Evolutionary conservation across 2,329 filamentous ascomycete species (phyloP).

Genomic region (Cryphonectria carpinicola): DNA sequence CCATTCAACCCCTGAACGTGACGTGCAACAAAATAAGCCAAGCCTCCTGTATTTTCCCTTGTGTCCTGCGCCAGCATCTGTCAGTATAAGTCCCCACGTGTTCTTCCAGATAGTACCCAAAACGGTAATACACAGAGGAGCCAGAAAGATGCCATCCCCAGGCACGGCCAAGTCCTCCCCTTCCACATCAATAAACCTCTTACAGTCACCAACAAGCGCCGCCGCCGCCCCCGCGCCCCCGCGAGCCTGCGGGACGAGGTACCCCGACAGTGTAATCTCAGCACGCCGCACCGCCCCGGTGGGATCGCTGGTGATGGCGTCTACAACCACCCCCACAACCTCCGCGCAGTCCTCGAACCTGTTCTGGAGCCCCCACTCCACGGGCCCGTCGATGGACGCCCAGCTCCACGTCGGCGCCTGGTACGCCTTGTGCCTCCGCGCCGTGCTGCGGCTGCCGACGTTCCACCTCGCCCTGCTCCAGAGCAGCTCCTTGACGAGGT

Average conservation of each 20-base stretch:
- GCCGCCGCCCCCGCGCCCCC: no score
- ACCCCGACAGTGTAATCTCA: neutral
- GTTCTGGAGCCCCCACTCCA: constrained; percentile 6
- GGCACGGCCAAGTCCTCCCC: constrained; percentile 3
- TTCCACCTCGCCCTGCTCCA: neutral
- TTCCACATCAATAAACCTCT: neutral
- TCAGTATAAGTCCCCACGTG: neutral
- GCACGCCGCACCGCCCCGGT: neutral
- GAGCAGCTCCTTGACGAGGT: constrained; percentile 12
- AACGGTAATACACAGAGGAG: neutral
- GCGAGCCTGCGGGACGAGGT: neutral
- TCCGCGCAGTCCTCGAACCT: constrained; percentile 5
- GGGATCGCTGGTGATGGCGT: neutral
- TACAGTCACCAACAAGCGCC: neutral
- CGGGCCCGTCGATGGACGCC: constrained; percentile 21
- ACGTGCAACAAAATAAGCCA: neutral
- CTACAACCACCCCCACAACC: neutral
- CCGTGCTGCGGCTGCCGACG: neutral
- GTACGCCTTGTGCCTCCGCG: constrained; percentile 3
- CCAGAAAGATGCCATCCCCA: neutral
- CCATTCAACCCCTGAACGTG: neutral
- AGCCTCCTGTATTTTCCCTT: constrained; percentile 1
- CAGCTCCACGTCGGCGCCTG: constrained; percentile 27
- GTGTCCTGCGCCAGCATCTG: neutral
- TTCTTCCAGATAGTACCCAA: neutral